Conservation (phyloP, 2,329 filamentous ascomycete species). For the Acrodontium crateriforme region DNA sequence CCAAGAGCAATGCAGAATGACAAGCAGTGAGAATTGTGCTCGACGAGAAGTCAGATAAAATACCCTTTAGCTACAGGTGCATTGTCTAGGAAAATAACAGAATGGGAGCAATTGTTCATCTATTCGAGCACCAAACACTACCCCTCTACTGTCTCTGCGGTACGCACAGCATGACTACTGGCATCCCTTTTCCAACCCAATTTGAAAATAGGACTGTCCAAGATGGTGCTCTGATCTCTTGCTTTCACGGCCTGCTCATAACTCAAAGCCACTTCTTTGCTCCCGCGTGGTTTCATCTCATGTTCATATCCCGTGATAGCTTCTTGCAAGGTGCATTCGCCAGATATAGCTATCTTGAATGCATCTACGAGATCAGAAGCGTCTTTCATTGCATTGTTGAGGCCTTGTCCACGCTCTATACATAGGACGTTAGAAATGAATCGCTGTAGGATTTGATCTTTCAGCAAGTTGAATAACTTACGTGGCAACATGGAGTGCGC, state of each 20-base stretch:
- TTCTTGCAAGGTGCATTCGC: conserved; percentile 2
- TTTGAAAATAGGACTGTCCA: conserved; percentile 3
- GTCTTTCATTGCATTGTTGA: conserved; percentile 9
- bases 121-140: neutral
- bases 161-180: too few species aligned
- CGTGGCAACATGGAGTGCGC: too few species aligned
- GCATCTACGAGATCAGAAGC: conserved; percentile 5
- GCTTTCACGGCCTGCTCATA: conserved; percentile 4
- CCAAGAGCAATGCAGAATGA: too few species aligned
- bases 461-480: too few species aligned
- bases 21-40: too few species aligned
- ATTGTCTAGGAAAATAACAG: too few species aligned
- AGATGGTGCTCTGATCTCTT: conserved; percentile 3
- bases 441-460: too few species aligned
- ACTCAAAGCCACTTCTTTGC: conserved; percentile 7
- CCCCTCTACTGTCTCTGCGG: conserved; percentile 1
- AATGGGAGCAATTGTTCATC: too few species aligned
- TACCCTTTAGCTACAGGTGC: too few species aligned
- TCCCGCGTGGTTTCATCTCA: conserved; percentile 7
- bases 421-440: too few species aligned
- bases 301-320: conserved; percentile 7
- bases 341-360: conserved; percentile 2
- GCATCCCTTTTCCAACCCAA: too few species aligned
- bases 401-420: conserved; percentile 5
- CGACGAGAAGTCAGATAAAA: too few species aligned